Evolutionary conservation across 2,329 filamentous ascomycete genomes (phyloP).

Genomic region (Fusarium austroafricanum): DNA sequence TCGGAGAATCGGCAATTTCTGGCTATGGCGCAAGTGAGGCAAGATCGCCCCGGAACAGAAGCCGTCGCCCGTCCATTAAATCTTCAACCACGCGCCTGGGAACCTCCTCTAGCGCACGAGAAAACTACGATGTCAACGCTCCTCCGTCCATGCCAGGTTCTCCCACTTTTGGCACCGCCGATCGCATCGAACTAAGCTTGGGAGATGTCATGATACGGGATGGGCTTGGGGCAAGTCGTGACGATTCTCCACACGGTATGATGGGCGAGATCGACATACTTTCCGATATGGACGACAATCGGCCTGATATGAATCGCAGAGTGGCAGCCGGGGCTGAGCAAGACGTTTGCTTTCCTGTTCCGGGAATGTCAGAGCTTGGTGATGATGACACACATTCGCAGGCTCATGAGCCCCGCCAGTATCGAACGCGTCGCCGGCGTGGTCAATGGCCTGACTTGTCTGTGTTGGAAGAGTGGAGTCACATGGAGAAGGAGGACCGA

Average conservation of each 20-base stretch:
- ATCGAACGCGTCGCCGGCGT: conserved; percentile 67
- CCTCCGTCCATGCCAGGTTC: conserved; percentile 75
- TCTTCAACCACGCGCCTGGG: conserved; percentile 62
- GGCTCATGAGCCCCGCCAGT: conserved; percentile 52
- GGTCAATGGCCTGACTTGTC: conserved; percentile 87
- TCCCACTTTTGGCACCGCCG: conserved; percentile 62
- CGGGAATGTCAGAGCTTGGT: conserved; percentile 77
- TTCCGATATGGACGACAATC: conserved; percentile 48
- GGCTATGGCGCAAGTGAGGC: conserved; percentile 59
- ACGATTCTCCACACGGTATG: conserved; percentile 47
- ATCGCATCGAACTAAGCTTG: conserved; percentile 67
- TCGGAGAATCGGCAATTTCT: conserved; percentile 55
- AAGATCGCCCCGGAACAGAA: conserved; percentile 50
- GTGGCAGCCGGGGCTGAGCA: conserved; percentile 76
- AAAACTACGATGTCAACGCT: conserved; percentile 73
- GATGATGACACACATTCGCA: conserved; percentile 75
- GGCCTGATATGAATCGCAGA: conserved; percentile 53
- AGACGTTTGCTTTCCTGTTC: conserved; percentile 92
- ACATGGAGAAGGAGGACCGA: conserved; percentile 84
- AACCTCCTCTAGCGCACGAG: conserved; percentile 50
- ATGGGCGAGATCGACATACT: conserved; percentile 49
- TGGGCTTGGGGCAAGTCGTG: conserved; percentile 61
- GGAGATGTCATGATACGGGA: conserved; percentile 79
- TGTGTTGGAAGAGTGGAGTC: conserved; percentile 88
- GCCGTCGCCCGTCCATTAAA: conserved; percentile 61